Evolutionary conservation across 257 asterid genomes (phyloP), one percentile per base, ranked within the genome.

Genomic region (Plantago elongata): DNA sequence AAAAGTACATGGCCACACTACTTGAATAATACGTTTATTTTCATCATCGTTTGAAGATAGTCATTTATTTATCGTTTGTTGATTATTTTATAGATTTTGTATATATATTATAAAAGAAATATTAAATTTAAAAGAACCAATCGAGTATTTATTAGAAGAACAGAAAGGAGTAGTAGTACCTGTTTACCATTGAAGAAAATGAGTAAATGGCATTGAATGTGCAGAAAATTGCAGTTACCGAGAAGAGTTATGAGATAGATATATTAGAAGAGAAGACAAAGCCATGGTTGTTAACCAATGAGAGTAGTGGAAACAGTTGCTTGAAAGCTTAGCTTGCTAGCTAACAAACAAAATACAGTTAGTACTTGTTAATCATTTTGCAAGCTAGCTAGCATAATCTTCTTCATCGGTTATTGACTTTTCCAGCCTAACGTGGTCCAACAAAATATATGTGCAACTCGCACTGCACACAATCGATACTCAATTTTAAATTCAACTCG

Each of bases 201-300:
- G 30, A 65, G 47, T 66, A 65, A 62, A 62, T 66, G 67, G 29
- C 75, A 70, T 70, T 73, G 29, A 74, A 74, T 64, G 75, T 6
- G 14, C 43, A 45, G 50, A 71, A 45, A 48, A 50, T 48, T 61
- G 63, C 71, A 51, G 56, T 58, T 67, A 62, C 63, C 77, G 14
- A 67, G 51, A 38, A 62, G 37, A 66, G 61, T 17, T 15, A 45
- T 9, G 18, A 59, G 9, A 11, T 14, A 10, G 6, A 44, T 10
- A 11, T 17, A 44, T 10, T 17, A 10, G 44, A 17, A 60, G 54
- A 60, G 5, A 0, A 56, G 45, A 3, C 8, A 57, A 27, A 29
- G 57, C 18, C 22, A 17, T 30, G 52, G 3, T 34, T 7, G 40
- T 34, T 34, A 5, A 3, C 64, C 43, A 45, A 60, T 60, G 54